Evolutionary conservation across 176 grass and related monocot genomes (phyloP).

Genomic region (Hsuehochloa calcarea): DNA sequence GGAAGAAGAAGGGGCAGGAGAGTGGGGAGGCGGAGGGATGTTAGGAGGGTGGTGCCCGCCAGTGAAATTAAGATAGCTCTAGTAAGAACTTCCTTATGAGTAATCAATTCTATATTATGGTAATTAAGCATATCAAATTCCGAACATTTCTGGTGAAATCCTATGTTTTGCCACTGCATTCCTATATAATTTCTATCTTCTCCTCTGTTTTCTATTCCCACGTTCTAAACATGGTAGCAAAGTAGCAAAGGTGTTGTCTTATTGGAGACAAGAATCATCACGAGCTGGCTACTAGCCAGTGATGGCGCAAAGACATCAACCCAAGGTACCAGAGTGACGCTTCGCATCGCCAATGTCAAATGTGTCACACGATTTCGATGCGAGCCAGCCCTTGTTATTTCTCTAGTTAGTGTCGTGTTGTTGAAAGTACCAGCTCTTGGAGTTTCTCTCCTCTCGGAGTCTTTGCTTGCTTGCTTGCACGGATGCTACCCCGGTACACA

Average conservation of each 20-base stretch:
- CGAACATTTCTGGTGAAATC: too few species aligned
- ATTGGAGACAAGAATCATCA: not conserved
- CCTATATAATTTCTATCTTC: too few species aligned
- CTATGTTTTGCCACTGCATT: too few species aligned
- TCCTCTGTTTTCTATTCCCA: too few species aligned
- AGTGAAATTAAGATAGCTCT: too few species aligned
- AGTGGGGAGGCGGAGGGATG: too few species aligned
- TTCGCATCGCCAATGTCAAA: not conserved
- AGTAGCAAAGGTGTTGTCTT: not conserved
- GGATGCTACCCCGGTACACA: not conserved
- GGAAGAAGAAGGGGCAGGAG: too few species aligned
- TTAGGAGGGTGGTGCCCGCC: too few species aligned
- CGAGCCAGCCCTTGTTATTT: not conserved
- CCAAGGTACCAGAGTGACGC: not conserved
- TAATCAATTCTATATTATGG: too few species aligned
- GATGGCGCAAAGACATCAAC: conserved; percentile 19
- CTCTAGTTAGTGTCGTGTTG: not conserved
- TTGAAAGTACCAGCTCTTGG: not conserved
- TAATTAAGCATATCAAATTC: too few species aligned
- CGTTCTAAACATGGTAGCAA: not conserved
- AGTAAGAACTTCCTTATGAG: too few species aligned
- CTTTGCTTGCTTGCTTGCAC: not conserved
- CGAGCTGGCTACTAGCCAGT: not conserved
- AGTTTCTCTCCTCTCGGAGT: not conserved
- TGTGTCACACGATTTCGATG: not conserved